phyloP scores from a whole-genome alignment of 2,329 filamentous ascomycete species.

The Diplodia corticola region DNA sequence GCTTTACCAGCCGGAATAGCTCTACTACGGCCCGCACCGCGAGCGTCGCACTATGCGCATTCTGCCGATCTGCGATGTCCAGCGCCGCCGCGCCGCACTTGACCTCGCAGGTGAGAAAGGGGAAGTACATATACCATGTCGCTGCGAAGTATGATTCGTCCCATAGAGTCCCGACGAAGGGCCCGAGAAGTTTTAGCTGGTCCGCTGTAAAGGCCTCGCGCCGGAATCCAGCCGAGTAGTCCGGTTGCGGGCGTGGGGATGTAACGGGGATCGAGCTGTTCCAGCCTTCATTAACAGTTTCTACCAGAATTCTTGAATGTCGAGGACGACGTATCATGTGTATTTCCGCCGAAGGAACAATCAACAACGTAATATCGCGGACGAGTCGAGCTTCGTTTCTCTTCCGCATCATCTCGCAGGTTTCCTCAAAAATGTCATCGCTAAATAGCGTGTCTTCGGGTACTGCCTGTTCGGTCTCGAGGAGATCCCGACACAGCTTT shows the following conservation, averaged over 20 bases:
- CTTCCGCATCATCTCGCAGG: too few relatives aligned
- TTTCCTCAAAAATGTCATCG: too few relatives aligned
- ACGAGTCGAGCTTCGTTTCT: too few relatives aligned
- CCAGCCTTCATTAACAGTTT: slow-evolving; percentile 49
- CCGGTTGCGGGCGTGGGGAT: background rate
- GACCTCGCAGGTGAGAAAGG: slow-evolving; percentile 29
- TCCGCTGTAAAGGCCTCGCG: slow-evolving; percentile 40
- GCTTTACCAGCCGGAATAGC: background rate
- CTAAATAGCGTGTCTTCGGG: slow-evolving; percentile 42
- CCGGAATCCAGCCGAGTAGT: background rate
- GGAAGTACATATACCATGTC: slow-evolving; percentile 29
- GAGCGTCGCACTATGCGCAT: slow-evolving; percentile 25
- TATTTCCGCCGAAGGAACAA: too few relatives aligned
- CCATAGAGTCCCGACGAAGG: background rate
- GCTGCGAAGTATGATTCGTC: slow-evolving; percentile 25
- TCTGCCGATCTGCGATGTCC: slow-evolving; percentile 29
- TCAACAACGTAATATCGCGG: slow-evolving; percentile 31
- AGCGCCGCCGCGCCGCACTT: slow-evolving; percentile 27
- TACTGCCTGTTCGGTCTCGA: slow-evolving; percentile 34
- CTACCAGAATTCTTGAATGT: too few relatives aligned
- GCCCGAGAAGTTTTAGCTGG: slow-evolving; percentile 44
- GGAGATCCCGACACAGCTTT: slow-evolving; percentile 32
- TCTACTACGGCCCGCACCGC: background rate
- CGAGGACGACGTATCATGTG: too few relatives aligned
- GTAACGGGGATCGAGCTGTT: slow-evolving; percentile 40